phyloP scores from a whole-genome alignment of 192 early-diverging fungal species.

The Coemansia sp. region DNA sequence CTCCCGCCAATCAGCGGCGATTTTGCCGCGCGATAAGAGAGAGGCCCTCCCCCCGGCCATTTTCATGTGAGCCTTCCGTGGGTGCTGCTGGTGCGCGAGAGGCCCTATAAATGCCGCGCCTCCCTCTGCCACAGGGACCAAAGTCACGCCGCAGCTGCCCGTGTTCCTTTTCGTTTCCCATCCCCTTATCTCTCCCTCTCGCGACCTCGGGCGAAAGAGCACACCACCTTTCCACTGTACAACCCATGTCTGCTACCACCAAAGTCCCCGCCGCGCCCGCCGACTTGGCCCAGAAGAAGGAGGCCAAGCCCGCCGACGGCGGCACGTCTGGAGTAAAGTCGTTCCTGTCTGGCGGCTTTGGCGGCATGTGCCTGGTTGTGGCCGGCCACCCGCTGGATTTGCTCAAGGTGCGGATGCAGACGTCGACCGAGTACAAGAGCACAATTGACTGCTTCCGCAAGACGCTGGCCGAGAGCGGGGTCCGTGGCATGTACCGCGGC shows the following conservation, averaged over 20 bases:
- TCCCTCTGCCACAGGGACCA: not conserved
- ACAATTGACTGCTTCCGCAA: conserved; percentile 87
- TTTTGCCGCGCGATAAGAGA: no score
- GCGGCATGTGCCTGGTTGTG: conserved; percentile 73
- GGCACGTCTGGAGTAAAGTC: conserved; percentile 63
- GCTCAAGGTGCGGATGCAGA: conserved; percentile 94
- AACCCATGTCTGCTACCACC: conserved; percentile 22
- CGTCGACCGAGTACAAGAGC: conserved; percentile 78
- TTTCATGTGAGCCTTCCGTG: no score
- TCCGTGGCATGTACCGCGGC: conserved; percentile 90
- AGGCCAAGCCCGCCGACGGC: conserved; percentile 4
- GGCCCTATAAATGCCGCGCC: not conserved
- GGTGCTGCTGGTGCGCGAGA: no score
- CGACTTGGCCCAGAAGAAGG: conserved; percentile 1
- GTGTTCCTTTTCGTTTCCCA: not conserved
- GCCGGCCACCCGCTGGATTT: conserved; percentile 82
- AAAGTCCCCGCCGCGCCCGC: not conserved
- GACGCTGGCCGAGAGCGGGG: conserved; percentile 84
- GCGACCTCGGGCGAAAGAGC: no score
- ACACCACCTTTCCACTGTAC: not conserved
- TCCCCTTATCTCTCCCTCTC: not conserved
- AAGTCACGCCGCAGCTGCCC: not conserved
- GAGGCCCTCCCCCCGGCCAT: no score
- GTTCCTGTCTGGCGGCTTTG: conserved; percentile 88
- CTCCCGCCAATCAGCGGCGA: no score